phyloP scores from a whole-genome alignment of 2,329 filamentous ascomycete species.

The Cladorrhinum sp. region DNA sequence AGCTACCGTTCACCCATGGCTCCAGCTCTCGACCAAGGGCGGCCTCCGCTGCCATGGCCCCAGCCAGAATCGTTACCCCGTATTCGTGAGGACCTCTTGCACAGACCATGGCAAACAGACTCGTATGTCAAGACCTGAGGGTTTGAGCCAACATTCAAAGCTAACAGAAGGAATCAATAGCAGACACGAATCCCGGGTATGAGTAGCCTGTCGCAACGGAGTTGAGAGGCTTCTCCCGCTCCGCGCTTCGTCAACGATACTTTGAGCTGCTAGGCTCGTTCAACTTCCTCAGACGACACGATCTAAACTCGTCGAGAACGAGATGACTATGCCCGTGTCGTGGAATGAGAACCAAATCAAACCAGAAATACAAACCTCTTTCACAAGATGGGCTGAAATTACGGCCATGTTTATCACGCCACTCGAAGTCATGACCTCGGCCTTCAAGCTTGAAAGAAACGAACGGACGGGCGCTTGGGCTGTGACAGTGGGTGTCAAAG shows the following conservation, averaged over 20 bases:
- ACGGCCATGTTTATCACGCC: too few relatives aligned
- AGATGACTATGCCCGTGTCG: too few relatives aligned
- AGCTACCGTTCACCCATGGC: conserved; percentile 34
- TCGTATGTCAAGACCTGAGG: conserved; percentile 42
- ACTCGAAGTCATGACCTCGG: too few relatives aligned
- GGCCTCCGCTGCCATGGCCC: conserved; percentile 36
- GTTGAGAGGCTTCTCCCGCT: neutral
- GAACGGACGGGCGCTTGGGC: too few relatives aligned
- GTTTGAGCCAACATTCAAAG: conserved; percentile 29
- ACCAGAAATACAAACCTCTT: too few relatives aligned
- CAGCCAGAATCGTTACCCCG: conserved; percentile 41
- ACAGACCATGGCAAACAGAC: conserved; percentile 49
- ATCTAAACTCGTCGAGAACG: too few relatives aligned
- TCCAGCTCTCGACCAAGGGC: conserved; percentile 37
- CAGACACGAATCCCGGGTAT: neutral
- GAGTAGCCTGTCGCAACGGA: neutral
- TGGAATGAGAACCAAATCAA: too few relatives aligned
- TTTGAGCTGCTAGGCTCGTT: neutral
- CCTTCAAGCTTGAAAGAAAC: too few relatives aligned
- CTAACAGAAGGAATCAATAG: neutral
- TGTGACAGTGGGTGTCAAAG: too few relatives aligned
- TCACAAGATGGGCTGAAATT: too few relatives aligned
- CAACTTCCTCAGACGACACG: too few relatives aligned
- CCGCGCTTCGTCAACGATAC: neutral
- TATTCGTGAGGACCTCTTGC: conserved; percentile 48